Evolutionary conservation across 768 basidiomycete species (phyloP), one percentile per base, ranked within the genome.

Genomic region (Leccinellum rugosiceps): DNA sequence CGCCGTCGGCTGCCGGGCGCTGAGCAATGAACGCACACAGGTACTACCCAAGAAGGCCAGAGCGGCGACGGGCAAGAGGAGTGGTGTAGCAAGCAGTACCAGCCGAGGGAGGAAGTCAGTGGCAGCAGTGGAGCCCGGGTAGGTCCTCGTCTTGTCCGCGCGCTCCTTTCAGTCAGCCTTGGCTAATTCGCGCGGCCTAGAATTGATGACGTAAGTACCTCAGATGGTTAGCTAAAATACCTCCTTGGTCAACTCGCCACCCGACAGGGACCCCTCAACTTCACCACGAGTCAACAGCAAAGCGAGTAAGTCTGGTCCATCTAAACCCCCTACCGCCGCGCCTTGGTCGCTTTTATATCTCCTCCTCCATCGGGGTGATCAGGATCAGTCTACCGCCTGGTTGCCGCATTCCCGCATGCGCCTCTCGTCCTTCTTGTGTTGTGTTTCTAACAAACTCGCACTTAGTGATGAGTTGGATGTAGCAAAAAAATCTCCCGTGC

Each of bases 371-470:
- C 53, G 60, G 26, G 58, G 69, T 64, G 62, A 68, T 65, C 62
- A 44, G 65, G 62, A 51, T 58, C 63, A 56, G 60, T 60, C 55
- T 63, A 41, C 51, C 52, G n/a, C 58, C 67, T 62, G 57, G 63
- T 70, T 62, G 70, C n/a, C n/a, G n/a, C 70, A 58, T 69, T 62
- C 72, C 67, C 65, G 58, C 80, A 88, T 90, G 87, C 78, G 69
- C 72, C 74, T 86, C 69, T 80, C 77, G 64, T 82, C 80, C 62
- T 70, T 87, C 41, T 70, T 86, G 69, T 87, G 86, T 72, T 88
- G 84, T 68, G 77, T 77, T 72, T 81, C 85, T 80, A 76, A 81
- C 74, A 71, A 75, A 65, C 72, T 75, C 72, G 66, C 74, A 63
- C 74, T 77, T 74, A 83, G 83, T 67, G 78, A 83, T 65, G 78